A percentile compares a stretch with the other conserved stretches of the same genome.
Conservation (phyloP, 345 rosid species). For the Rhizophora apiculata region DNA sequence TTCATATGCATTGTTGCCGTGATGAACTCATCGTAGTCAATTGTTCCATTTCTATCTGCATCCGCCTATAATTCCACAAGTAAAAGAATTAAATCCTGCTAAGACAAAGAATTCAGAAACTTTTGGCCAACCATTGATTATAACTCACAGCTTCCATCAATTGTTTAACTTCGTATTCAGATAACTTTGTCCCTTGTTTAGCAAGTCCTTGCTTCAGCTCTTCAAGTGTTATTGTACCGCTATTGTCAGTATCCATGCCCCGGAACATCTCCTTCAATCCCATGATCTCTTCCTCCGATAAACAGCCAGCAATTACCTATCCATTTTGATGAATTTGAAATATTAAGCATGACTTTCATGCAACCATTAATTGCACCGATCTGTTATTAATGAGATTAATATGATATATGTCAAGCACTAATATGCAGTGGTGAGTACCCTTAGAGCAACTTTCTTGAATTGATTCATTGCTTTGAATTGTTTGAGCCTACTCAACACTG, state of each 20-base stretch:
- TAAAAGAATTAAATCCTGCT: not conserved
- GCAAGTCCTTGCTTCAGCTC: slow-evolving; percentile 90
- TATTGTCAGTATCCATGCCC: slow-evolving; percentile 80
- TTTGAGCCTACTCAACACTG: slow-evolving; percentile 66
- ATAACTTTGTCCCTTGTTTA: slow-evolving; percentile 81
- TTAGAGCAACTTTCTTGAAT: slow-evolving; percentile 73
- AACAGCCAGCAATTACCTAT: slow-evolving; percentile 92
- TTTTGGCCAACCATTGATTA: not conserved
- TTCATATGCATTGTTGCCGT: slow-evolving; percentile 84
- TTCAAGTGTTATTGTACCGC: slow-evolving; percentile 93
- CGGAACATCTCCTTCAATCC: slow-evolving; percentile 94
- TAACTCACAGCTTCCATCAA: slow-evolving; percentile 88
- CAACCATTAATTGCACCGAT: too few species aligned
- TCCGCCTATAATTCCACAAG: slow-evolving; percentile 52
- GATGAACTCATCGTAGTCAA: slow-evolving; percentile 76
- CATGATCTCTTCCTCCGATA: slow-evolving; percentile 96
- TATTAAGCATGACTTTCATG: not conserved
- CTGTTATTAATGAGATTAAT: too few species aligned
- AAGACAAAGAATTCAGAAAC: not conserved
- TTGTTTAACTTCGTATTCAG: slow-evolving; percentile 83
- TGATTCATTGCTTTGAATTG: slow-evolving; percentile 77
- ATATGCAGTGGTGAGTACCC: slow-evolving; percentile 32
- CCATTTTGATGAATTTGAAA: not conserved
- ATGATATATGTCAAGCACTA: too few species aligned
- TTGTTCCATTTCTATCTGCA: slow-evolving; percentile 78